phyloP scores from a whole-genome alignment of 164 flowering plant genomes.

The Dillenia suffruticosa region DNA sequence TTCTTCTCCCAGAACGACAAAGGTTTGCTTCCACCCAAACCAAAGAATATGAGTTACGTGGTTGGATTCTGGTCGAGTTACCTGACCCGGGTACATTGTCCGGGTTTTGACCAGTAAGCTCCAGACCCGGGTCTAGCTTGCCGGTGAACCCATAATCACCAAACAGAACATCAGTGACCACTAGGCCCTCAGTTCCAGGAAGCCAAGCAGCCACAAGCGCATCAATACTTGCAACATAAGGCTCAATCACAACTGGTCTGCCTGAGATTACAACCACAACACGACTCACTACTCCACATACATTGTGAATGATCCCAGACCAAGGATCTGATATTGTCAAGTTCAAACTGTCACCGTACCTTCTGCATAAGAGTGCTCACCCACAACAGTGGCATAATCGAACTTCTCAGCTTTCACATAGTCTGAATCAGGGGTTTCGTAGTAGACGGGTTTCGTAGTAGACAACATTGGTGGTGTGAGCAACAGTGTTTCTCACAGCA shows the following conservation, averaged over 20 bases:
- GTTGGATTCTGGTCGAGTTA: too few species aligned
- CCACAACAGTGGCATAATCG: slow-evolving; percentile 22
- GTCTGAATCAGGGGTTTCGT: slow-evolving; percentile 12
- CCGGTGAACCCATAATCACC: slow-evolving; percentile 25
- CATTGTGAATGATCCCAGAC: slow-evolving; percentile 10
- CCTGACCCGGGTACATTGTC: too few species aligned
- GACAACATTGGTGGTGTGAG: slow-evolving; percentile 13
- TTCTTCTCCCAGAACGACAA: too few species aligned
- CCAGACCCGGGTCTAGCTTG: slow-evolving; percentile 12
- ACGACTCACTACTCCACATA: slow-evolving; percentile 17
- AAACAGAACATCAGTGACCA: slow-evolving; percentile 21
- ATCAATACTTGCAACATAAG: slow-evolving; percentile 12
- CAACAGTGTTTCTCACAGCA: slow-evolving; percentile 16
- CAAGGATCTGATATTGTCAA: slow-evolving; percentile 15
- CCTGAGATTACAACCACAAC: slow-evolving; percentile 16
- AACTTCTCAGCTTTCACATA: slow-evolving; percentile 15
- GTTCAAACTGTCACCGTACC: slow-evolving; percentile 14
- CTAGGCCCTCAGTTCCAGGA: slow-evolving; percentile 23
- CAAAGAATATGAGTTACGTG: too few species aligned
- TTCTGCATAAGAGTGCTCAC: slow-evolving; percentile 22
- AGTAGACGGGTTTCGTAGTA: slow-evolving; percentile 17
- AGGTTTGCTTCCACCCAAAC: too few species aligned
- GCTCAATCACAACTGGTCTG: slow-evolving; percentile 20
- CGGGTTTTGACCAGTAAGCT: too few species aligned
- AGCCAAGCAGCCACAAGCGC: slow-evolving; percentile 26